A percentile compares a stretch with the other conserved stretches of the same genome.
Conservation (phyloP, 2,329 filamentous ascomycete species). For the Colletotrichum sp. region DNA sequence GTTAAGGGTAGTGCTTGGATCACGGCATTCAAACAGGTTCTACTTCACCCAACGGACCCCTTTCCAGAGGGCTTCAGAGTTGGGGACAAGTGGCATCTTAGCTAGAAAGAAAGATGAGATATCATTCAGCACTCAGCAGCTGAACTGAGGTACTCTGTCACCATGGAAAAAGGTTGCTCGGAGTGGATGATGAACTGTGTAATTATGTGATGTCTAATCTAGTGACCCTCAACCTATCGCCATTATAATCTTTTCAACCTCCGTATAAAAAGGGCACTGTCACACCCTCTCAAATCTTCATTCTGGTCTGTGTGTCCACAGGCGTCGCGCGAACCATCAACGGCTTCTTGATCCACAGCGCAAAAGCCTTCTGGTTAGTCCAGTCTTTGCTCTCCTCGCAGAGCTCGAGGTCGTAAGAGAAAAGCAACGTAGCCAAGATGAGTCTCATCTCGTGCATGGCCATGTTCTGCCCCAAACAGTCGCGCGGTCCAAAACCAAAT, state of each 20-base stretch:
- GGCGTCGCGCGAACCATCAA: slow-evolving; percentile 1
- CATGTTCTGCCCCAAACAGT: slow-evolving; percentile 61
- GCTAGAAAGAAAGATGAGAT: background rate
- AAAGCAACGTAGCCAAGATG: slow-evolving; percentile 36
- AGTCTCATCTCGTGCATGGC: slow-evolving; percentile 60
- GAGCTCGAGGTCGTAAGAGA: background rate
- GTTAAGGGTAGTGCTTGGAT: slow-evolving; percentile 51
- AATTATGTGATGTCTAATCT: background rate
- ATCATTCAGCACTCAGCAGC: too few species aligned
- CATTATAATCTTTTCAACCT: fast-evolving
- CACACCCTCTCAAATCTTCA: background rate
- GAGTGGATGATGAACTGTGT: background rate
- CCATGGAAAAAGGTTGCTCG: background rate
- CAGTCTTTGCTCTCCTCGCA: background rate
- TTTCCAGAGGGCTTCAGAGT: slow-evolving; percentile 40
- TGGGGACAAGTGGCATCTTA: background rate
- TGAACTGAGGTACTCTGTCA: too few species aligned
- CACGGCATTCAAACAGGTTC: slow-evolving; percentile 46
- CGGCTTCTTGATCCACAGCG: slow-evolving; percentile 6
- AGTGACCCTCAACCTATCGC: background rate
- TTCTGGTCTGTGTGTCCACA: background rate
- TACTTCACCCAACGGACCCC: slow-evolving; percentile 49
- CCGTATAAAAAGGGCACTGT: fast-evolving
- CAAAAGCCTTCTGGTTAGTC: background rate
- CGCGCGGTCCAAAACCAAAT: slow-evolving; percentile 57